Evolutionary conservation across 2,329 filamentous ascomycete genomes (phyloP).

Genomic region (Aotearoamyces nothofagi): DNA sequence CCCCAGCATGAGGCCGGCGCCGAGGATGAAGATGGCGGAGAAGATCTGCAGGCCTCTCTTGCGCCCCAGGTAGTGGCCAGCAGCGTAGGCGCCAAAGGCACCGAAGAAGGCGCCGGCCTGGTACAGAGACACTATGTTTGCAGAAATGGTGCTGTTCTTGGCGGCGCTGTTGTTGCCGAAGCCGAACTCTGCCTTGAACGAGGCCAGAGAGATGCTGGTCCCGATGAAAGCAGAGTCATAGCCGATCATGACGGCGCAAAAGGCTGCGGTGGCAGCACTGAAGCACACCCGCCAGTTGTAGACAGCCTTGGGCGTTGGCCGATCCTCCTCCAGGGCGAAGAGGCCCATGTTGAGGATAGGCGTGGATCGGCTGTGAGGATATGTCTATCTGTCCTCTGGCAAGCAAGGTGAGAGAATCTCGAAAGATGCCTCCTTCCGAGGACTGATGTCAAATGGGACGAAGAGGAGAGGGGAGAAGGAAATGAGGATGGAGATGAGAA

Average conservation of each 20-base stretch:
- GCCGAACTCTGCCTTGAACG: slow-evolving; percentile 54
- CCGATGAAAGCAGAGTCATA: slow-evolving; percentile 66
- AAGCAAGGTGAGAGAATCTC: no score
- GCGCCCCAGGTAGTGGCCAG: slow-evolving; percentile 52
- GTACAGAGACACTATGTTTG: slow-evolving; percentile 70
- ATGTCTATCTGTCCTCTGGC: no score
- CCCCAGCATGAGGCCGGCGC: slow-evolving; percentile 58
- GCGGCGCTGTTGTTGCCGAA: slow-evolving; percentile 33
- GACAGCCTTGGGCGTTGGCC: slow-evolving; percentile 38
- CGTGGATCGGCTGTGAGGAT: no score
- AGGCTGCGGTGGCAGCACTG: slow-evolving; percentile 37
- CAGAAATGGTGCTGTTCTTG: slow-evolving; percentile 43
- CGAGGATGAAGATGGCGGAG: slow-evolving; percentile 48
- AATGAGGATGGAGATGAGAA: no score
- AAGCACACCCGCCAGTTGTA: slow-evolving; percentile 47
- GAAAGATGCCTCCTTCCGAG: no score
- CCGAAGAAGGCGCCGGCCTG: slow-evolving; percentile 79
- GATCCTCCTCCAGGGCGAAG: slow-evolving; percentile 36
- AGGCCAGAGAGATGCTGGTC: slow-evolving; percentile 54
- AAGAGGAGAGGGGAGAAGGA: no score
- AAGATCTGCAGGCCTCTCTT: slow-evolving; percentile 48
- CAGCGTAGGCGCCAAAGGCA: slow-evolving; percentile 50
- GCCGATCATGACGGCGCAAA: slow-evolving; percentile 40
- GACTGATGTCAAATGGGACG: no score
- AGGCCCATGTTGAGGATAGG: slow-evolving; percentile 23